Base-by-base conservation (phyloP, 345 rosid genomes). In the Brassica carinata region DNA sequence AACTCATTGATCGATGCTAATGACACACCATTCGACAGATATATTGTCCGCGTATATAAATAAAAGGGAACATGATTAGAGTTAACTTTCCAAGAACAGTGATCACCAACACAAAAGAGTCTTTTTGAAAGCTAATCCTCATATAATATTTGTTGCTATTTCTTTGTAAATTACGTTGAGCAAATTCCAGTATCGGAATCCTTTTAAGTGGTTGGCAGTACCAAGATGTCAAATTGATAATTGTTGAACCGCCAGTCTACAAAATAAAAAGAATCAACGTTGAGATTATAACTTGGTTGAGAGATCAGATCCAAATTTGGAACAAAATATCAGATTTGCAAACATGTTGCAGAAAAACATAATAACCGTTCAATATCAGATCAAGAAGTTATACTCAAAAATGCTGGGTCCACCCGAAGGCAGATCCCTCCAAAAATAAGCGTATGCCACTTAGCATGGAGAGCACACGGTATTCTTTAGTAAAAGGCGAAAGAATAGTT, bases 1-100 rank as follows among this genome's bases (percentile, higher is more conserved):
- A 92, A 82, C 75, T 91, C 68, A 73, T 87, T 74, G 76, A 74
- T 74, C 75, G 80, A 73, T 72, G 74, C 81, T 77, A 40, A 29
- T 73, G 65, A 43, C 15, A 30, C 15, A 30, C 59, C 17, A 26
- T 79, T 26, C 2, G 38, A 62, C 26, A 23, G 27, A 23, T 58
- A 36, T 73, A 73, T 51, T 23, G 66, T 61, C 33, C 38, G 43
- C 8, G 69, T 67, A 30, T 38, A 57, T 6, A 1, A 14, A 27
- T 36, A 48, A 17, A 36, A 65, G 7, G 29, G 17, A 27, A 29
- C 59, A 31, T 79, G 51, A 59, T 5, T 45, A 66, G 11, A 67
- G 40, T 29, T 40, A 2, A 38, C 48, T 31, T 51, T 79, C 55
- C 30, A 66, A 55, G 48, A n/a, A 64, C 58, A 71, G 14, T 70